A percentile compares a stretch with the other conserved stretches of the same genome.
phyloP scores from a whole-genome alignment of 2,329 filamentous ascomycete genomes.

The Juglanconis oblonga region DNA sequence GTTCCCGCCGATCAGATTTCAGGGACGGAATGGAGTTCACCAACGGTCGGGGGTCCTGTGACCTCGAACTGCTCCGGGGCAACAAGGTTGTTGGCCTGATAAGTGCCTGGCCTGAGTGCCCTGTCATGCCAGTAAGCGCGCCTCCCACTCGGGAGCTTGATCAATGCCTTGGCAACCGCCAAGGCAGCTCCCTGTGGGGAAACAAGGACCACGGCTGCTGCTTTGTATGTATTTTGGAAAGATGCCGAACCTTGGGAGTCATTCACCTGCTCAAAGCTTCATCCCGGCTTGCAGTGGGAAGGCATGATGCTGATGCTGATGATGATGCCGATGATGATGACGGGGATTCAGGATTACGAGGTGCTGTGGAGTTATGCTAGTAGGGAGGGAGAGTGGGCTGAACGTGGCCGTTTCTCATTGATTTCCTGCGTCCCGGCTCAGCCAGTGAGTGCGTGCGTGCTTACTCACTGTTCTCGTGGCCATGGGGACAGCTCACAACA shows the following conservation, averaged over 20 bases:
- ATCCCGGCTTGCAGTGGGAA: constrained; percentile 5
- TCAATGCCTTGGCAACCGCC: not conserved
- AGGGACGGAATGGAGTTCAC: not conserved
- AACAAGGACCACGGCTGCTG: not conserved
- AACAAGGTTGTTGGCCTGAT: too few relatives aligned
- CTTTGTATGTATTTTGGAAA: constrained; percentile 1
- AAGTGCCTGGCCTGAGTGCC: not conserved
- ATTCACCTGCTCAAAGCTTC: constrained; percentile 7
- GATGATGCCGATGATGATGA: not conserved
- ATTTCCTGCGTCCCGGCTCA: constrained; percentile 14
- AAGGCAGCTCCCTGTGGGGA: not conserved
- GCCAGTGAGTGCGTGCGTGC: not conserved
- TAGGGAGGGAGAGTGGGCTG: constrained; percentile 5
- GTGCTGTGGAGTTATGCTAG: constrained; percentile 10
- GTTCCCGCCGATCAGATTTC: not conserved
- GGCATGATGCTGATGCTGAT: not conserved
- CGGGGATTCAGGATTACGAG: constrained; percentile 9
- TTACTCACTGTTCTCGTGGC: not conserved
- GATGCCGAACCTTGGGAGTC: not conserved
- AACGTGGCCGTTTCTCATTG: constrained; percentile 18
- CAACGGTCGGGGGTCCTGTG: not conserved
- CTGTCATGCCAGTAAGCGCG: constrained; percentile 4
- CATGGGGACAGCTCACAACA: too few relatives aligned
- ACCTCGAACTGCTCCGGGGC: not conserved
- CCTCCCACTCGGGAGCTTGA: constrained; percentile 14